Conservation (phyloP, 2,329 filamentous ascomycete species). For the Nemania sp. region DNA sequence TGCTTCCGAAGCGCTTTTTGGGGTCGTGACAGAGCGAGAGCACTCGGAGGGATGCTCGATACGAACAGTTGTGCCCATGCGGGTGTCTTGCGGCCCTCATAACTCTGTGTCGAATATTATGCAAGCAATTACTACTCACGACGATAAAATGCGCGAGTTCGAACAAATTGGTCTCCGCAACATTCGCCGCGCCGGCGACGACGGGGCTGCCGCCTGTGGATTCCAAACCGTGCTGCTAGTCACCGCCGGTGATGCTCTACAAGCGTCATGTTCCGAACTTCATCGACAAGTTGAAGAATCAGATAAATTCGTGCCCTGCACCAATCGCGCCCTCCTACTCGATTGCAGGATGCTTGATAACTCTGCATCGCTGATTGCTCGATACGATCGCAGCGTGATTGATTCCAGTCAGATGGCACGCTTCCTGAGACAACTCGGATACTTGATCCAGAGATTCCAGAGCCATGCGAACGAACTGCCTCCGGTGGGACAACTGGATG, state of each 20-base stretch:
- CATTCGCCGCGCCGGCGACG: conserved; percentile 7
- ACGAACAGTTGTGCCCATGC: conserved; percentile 13
- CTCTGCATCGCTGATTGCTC: conserved; percentile 7
- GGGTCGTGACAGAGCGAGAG: conserved; percentile 14
- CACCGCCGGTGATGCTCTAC: conserved; percentile 2
- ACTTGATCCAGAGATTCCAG: conserved; percentile 15
- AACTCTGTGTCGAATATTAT: conserved; percentile 13
- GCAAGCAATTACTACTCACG: conserved; percentile 7
- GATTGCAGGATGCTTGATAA: conserved; percentile 5
- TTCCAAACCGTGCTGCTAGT: conserved; percentile 17
- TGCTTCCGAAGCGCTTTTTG: conserved; percentile 16
- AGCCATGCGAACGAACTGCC: conserved; percentile 2
- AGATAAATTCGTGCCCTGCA: conserved; percentile 11
- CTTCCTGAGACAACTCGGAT: conserved; percentile 14
- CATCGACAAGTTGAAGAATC: conserved; percentile 10
- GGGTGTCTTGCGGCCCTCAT: conserved; percentile 10
- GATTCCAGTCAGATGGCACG: conserved; percentile 7
- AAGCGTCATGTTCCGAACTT: conserved; percentile 3
- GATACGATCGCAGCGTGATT: conserved; percentile 10
- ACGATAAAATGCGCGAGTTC: conserved; percentile 7
- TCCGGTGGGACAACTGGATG: conserved; percentile 8
- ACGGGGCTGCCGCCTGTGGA: conserved; percentile 14
- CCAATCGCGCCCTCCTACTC: conserved; percentile 15
- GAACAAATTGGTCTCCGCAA: conserved; percentile 12
- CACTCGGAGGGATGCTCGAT: not conserved